Evolutionary conservation across 192 early-diverging fungal species (phyloP), one percentile per base, ranked within the genome.

Genomic region (Geosiphon pyriformis): DNA sequence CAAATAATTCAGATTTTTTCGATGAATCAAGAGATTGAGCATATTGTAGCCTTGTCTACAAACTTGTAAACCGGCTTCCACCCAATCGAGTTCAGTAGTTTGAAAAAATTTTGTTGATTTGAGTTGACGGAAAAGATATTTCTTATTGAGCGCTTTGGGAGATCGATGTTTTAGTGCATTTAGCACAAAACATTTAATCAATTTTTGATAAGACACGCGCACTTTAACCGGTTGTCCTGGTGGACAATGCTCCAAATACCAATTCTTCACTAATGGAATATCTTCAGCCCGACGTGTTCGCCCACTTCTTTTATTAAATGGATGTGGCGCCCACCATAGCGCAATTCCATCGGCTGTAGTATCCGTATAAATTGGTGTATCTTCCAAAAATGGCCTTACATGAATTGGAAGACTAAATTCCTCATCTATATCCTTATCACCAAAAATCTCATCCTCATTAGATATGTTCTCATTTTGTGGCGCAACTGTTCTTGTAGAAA

Each of bases 101-200:
- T 99, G 97, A 83, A 99, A 99, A 76, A 99, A 99, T 71, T 99
- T 99, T 47, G 95, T 99, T 3, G 92, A 85, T 68, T 91, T 90
- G 46, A 99, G 84, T 75, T 96, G 94, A 25, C 91, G 81, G 83
- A 99, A 95, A 49, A 99, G 85, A 67, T 94, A 93, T 73, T 95
- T 94, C 70, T 95, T 95, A 70, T 87, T 92, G 59, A 90, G 71
- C 10, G 94, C 83, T 63, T 94, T 93, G n/a, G 94, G 93, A 31
- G 84, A 87, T 37, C 90, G 87, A 69, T 92, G 83, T 46, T 93
- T 87, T 30, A 99, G 82, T 0, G 89, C 90, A 67, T 98, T 99
- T 61, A 96, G 80, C 4, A 96, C 92, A 70, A 93, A 96, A 75
- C 92, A 94, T 76, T 99, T 97, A 62, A 99, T 77, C 46, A 99